Evolutionary conservation across 2,329 filamentous ascomycete genomes (phyloP).

Genomic region (Ceratocystis eucalypticola): DNA sequence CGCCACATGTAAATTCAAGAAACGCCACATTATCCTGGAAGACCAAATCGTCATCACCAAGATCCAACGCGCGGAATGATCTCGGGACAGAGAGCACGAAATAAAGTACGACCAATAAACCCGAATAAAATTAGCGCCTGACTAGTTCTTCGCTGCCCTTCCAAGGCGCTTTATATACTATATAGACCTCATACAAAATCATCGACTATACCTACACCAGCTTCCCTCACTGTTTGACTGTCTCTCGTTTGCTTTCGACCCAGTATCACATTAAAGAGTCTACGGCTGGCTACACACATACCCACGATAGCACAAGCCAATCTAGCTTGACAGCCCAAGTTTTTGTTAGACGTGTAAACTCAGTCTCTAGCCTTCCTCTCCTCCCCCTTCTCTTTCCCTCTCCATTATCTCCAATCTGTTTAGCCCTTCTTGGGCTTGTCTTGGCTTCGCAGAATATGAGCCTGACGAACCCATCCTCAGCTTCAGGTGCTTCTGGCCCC

Average conservation of each 20-base stretch:
- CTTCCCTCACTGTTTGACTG: neutral
- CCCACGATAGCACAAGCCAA: neutral
- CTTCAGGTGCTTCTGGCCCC: slow-evolving; percentile 36
- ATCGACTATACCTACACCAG: neutral
- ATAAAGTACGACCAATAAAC: neutral
- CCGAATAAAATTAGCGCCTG: too few species aligned
- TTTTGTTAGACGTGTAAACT: too few species aligned
- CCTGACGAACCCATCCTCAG: slow-evolving; percentile 41
- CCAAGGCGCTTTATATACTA: neutral
- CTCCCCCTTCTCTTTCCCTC: neutral
- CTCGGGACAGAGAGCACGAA: neutral
- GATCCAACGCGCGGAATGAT: neutral
- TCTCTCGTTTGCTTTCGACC: neutral
- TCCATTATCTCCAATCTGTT: neutral
- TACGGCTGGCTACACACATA: neutral
- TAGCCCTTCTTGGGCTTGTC: neutral
- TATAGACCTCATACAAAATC: neutral
- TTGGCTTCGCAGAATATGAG: slow-evolving; percentile 29
- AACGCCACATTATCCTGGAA: neutral
- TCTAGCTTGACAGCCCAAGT: neutral
- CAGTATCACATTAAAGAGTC: neutral
- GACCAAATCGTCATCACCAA: slow-evolving; percentile 5
- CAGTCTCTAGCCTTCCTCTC: neutral
- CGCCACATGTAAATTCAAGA: neutral
- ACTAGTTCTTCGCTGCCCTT: too few species aligned